phyloP scores from a whole-genome alignment of 106 monocot species.

The Narthecium ossifragum region DNA sequence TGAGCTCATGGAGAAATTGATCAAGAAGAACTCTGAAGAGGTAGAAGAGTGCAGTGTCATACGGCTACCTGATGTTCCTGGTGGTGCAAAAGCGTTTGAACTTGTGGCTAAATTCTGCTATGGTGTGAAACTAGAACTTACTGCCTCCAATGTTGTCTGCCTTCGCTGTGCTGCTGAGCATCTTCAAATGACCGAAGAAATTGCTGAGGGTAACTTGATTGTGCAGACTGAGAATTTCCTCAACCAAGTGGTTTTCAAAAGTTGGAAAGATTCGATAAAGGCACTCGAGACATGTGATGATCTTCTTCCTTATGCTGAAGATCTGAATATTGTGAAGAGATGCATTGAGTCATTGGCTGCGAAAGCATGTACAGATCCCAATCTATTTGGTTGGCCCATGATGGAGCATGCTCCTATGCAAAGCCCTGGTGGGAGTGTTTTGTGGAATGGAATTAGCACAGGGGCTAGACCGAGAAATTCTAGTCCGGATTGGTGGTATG shows the following conservation, averaged over 20 bases:
- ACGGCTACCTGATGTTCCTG: slow-evolving; percentile 34
- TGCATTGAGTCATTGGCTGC: slow-evolving; percentile 36
- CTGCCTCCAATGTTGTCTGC: slow-evolving; percentile 36
- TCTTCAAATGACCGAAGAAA: slow-evolving; percentile 46
- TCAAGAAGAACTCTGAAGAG: slow-evolving; percentile 26
- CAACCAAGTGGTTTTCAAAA: slow-evolving; percentile 21
- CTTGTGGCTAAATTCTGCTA: slow-evolving; percentile 44
- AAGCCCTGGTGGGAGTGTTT: slow-evolving; percentile 53
- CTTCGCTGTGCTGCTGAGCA: slow-evolving; percentile 34
- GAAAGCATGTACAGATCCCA: slow-evolving; percentile 29
- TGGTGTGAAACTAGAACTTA: slow-evolving; percentile 34
- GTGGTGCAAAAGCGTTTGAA: slow-evolving; percentile 46
- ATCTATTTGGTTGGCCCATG: slow-evolving; percentile 29
- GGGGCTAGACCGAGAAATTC: slow-evolving; percentile 26
- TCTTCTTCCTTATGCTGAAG: slow-evolving; percentile 26
- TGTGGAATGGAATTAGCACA: slow-evolving; percentile 51
- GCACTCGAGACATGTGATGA: slow-evolving; percentile 30
- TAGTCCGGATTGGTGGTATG: slow-evolving; percentile 50
- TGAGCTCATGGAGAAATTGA: slow-evolving; percentile 37
- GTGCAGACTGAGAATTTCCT: slow-evolving; percentile 33
- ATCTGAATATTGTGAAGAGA: slow-evolving; percentile 27
- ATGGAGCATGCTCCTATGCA: slow-evolving; percentile 35
- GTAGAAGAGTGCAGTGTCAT: slow-evolving; percentile 19
- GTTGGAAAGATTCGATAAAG: slow-evolving; percentile 40
- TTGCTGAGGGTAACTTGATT: slow-evolving; percentile 37